A percentile compares a stretch with the other conserved stretches of the same genome.
Evolutionary conservation across 2,329 filamentous ascomycete species (phyloP).

Genomic region (Scedosporium dehoogii): DNA sequence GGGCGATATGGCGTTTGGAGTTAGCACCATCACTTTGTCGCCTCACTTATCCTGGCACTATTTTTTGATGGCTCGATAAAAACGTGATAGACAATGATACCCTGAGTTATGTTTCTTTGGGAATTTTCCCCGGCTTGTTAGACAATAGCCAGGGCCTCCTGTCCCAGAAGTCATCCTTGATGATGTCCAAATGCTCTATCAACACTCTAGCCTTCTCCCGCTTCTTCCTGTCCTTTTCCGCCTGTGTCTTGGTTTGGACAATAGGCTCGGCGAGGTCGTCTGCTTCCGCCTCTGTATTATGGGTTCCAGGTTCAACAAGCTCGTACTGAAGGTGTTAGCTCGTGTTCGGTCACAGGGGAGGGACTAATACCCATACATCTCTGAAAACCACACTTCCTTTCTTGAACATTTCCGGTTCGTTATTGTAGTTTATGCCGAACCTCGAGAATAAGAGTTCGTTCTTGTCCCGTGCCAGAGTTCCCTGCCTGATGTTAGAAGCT

Average conservation of each 20-base stretch:
- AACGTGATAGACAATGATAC: conserved; percentile 15
- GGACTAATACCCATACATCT: conserved; percentile 43
- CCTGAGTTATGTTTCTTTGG: conserved; percentile 41
- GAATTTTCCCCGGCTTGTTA: conserved; percentile 61
- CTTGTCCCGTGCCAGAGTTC: conserved; percentile 78
- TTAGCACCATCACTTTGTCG: neutral
- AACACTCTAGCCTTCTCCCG: conserved; percentile 71
- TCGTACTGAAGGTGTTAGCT: conserved; percentile 46
- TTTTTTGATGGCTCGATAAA: neutral
- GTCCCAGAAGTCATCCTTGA: conserved; percentile 92
- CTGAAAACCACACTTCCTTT: conserved; percentile 89
- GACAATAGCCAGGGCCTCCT: conserved; percentile 74
- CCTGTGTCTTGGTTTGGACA: conserved; percentile 65
- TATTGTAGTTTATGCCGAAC: conserved; percentile 96
- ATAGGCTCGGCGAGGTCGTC: conserved; percentile 41
- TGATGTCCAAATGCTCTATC: conserved; percentile 83
- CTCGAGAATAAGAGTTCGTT: conserved; percentile 88
- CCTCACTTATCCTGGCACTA: neutral
- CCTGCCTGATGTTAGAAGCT: conserved; percentile 34
- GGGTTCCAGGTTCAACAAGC: conserved; percentile 48
- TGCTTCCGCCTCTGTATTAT: conserved; percentile 34
- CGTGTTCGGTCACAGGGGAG: conserved; percentile 9
- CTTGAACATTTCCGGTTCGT: conserved; percentile 82
- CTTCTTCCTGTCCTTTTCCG: conserved; percentile 73
- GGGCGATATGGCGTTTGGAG: neutral